Evolutionary conservation across 2,329 filamentous ascomycete species (phyloP), one percentile per base, ranked within the genome.

Genomic region (Fusarium chaquense): DNA sequence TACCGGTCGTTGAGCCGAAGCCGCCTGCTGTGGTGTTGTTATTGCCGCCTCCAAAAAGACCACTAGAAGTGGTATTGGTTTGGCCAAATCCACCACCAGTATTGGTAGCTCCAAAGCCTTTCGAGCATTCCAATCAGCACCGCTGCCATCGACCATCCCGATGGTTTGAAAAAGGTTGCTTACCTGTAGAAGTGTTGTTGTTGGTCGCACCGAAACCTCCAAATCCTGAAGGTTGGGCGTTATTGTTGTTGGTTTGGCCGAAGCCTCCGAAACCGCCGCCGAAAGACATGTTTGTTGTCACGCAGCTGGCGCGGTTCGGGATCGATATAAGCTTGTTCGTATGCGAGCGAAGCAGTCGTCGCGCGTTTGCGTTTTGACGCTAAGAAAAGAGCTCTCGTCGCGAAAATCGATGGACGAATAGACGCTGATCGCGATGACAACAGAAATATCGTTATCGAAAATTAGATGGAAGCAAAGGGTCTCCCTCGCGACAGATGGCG

Each of bases 131-230:
- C 71, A 66, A 71, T 69, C 59, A 72, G 67, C 61, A 72, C 63
- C 73, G 65, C 65, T 56, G 64, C 60, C 62, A 62, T 58, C 68
- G 62, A 62, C 68, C 53, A 61, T 58, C 62, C 54, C 55, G 49
- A 41, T 44, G 46, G 53, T 53, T 52, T 53, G 45, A 54, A 64
- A 67, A 57, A 55, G 57, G 30, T 44, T 73, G 84, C 86, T 77
- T 88, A 90, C 88, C 86, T 80, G 84, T 78, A 53, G 77, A 80
- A 68, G 75, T 79, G 71, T 76, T 81, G 64, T 74, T 82, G 65
- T 67, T 74, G 53, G 76, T 81, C 58, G 80, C 54, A 40, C 85
- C 86, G 63, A 88, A 90, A 45, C 87, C 88, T 72, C 87, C 86
- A 78, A 91, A 91, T 24, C 81, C 73, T 24, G 78, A 73, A 74